Conservation (phyloP, 306 rosid genomes). For the Vigna nakashimae region DNA sequence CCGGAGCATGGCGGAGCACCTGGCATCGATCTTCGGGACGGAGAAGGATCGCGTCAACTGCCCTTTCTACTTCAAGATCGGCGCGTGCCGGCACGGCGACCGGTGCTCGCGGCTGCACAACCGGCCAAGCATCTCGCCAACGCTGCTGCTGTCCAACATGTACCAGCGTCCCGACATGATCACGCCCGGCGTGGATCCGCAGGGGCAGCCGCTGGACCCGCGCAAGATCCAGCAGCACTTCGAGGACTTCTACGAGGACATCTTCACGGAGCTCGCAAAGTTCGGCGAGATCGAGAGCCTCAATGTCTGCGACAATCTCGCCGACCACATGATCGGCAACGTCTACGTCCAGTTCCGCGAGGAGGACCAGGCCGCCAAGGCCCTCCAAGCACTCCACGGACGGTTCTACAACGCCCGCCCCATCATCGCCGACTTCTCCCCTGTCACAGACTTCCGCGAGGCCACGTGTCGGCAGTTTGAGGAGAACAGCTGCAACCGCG, state of each 20-base stretch:
- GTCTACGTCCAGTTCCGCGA: conserved; percentile 78
- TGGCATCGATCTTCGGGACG: conserved; percentile 80
- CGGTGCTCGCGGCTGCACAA: conserved; percentile 80
- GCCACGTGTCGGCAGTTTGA: conserved; percentile 81
- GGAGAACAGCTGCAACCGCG: conserved; percentile 77
- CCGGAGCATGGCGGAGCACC: conserved; percentile 67
- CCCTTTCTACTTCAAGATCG: conserved; percentile 88
- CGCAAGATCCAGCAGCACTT: conserved; percentile 75
- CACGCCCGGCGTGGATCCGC: conserved; percentile 74
- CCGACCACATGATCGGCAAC: conserved; percentile 89
- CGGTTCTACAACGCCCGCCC: conserved; percentile 76
- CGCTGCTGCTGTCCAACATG: conserved; percentile 71
- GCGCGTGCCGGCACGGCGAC: conserved; percentile 86
- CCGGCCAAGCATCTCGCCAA: conserved; percentile 68
- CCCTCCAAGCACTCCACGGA: conserved; percentile 60
- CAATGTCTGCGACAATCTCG: conserved; percentile 78
- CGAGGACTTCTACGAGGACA: conserved; percentile 84
- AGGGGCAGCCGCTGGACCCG: conserved; percentile 71
- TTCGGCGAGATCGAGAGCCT: conserved; percentile 75
- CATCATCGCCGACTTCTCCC: conserved; percentile 76
- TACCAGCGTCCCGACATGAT: conserved; percentile 87
- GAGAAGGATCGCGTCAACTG: conserved; percentile 87
- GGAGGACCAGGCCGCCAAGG: conserved; percentile 74
- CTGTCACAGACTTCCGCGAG: conserved; percentile 79
- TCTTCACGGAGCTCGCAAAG: conserved; percentile 68